Conservation (phyloP, 1,139 yeast genomes). For the Pichia kudriavzevii region DNA sequence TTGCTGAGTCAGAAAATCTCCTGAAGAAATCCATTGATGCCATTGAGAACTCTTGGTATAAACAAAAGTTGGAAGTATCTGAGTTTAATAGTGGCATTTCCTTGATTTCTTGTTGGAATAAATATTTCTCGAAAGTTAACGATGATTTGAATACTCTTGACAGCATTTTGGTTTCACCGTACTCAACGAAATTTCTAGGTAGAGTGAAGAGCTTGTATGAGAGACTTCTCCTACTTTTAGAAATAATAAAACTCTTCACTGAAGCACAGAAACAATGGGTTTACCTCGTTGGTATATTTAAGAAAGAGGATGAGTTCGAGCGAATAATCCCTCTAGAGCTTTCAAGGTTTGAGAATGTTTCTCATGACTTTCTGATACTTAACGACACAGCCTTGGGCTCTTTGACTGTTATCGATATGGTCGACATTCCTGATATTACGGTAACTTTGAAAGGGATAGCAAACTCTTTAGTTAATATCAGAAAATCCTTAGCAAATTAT, state of each 20-base stretch:
- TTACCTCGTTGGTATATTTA: slow-evolving; percentile 74
- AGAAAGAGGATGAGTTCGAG: slow-evolving; percentile 49
- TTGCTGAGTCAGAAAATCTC: slow-evolving; percentile 68
- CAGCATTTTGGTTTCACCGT: slow-evolving; percentile 70
- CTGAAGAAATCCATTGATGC: slow-evolving; percentile 46
- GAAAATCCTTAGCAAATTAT: slow-evolving; percentile 67
- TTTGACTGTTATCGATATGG: slow-evolving; percentile 50
- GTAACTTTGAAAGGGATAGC: slow-evolving; percentile 42
- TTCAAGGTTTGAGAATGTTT: slow-evolving; percentile 55
- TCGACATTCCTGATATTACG: slow-evolving; percentile 46
- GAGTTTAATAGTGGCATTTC: slow-evolving; percentile 46
- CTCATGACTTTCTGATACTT: slow-evolving; percentile 51
- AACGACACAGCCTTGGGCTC: slow-evolving; percentile 46
- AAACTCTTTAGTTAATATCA: slow-evolving; percentile 51
- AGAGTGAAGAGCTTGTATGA: slow-evolving; percentile 50
- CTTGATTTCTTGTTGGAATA: slow-evolving; percentile 65
- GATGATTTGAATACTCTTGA: slow-evolving; percentile 55
- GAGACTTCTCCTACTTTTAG: slow-evolving; percentile 43
- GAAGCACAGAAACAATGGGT: slow-evolving; percentile 90
- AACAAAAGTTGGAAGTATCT: slow-evolving; percentile 44
- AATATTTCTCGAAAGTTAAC: slow-evolving; percentile 49
- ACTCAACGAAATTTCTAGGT: slow-evolving; percentile 54
- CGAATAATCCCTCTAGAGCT: slow-evolving; percentile 64
- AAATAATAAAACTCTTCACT: slow-evolving; percentile 62
- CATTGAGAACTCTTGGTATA: slow-evolving; percentile 45